Conservation (phyloP, 352 stramenopile genomes). For the Phytophthora crassamura region DNA sequence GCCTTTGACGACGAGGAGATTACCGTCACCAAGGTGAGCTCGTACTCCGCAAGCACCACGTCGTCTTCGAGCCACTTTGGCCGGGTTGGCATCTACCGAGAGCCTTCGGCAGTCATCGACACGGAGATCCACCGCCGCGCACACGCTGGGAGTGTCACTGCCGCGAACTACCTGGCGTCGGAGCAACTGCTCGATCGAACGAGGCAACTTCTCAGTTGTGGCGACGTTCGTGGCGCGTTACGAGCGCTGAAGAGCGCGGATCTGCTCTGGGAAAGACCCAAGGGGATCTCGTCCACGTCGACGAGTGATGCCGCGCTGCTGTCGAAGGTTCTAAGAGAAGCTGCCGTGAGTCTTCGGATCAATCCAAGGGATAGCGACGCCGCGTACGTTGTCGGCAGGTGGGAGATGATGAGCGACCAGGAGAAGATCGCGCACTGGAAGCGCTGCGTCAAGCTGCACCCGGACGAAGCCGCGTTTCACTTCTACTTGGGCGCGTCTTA, state of each 20-base stretch:
- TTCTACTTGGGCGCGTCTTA: constrained; percentile 41
- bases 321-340: constrained; percentile 27
- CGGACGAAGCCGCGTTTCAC: constrained; percentile 37
- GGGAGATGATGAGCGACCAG: constrained; percentile 33
- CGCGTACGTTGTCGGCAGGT: constrained; percentile 41
- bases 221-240: constrained; percentile 31
- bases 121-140: constrained; percentile 33
- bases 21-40: constrained; percentile 15
- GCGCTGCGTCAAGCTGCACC: constrained; percentile 38
- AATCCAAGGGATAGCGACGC: constrained; percentile 38
- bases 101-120: constrained; percentile 34
- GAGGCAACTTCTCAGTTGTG: constrained; percentile 16
- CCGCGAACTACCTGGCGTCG: constrained; percentile 38
- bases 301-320: constrained; percentile 17
- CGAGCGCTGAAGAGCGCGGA: constrained; percentile 33
- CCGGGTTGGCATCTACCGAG: constrained; percentile 25
- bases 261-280: constrained; percentile 37
- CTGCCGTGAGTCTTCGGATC: constrained; percentile 27
- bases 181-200: constrained; percentile 24
- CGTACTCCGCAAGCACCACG: constrained; percentile 14
- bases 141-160: constrained; percentile 28
- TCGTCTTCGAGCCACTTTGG: constrained; percentile 20
- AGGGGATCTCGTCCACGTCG: constrained; percentile 10
- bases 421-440: constrained; percentile 41
- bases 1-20: constrained; percentile 17